Evolutionary conservation across 1,139 yeast genomes (phyloP), one percentile per base, ranked within the genome.

Genomic region (Debaryomyces psychrophilus): DNA sequence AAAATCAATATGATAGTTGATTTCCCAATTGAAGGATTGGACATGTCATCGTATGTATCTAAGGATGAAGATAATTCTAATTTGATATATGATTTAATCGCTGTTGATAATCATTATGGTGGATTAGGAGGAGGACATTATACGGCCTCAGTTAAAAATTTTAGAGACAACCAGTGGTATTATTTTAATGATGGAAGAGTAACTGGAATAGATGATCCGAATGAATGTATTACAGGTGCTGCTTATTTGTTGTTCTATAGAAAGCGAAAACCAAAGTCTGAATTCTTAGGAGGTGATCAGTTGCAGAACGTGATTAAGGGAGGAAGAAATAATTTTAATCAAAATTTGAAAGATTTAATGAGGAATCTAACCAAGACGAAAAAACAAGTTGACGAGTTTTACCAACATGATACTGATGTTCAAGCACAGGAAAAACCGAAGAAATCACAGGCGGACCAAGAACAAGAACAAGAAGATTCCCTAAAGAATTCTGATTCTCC

Each of bases 41-140:
- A 92, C 58, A 76, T 93, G 75, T 63, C 81, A 2, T 71, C 77
- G 18, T 81, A 82, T 55, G 76, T 87, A 9, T 69, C 69, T 9
- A 60, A 62, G 15, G 64, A 69, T 11, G 62, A 65, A 14, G 71
- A 66, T 15, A 66, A 66, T 9, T 69, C 68, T 5, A 68, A 67
- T 7, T 59, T 66, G 14, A 64, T 89, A 0, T 93, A 93, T 64
- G 99, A 93, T 62, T 72, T 93, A 55, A 77, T 89, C 58, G 98
- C 95, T 0, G 97, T 93, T 22, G 98, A 92, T 62, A 92, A 92
- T 63, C 99, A 93, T 62, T 92, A 77, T 62, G 99, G 99, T 46
- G 97, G 98, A 0, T 73, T 93, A 27, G 98, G 98, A 1, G 99
- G 99, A 6, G 99, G 99, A 2, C 99, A 93, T 68, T 93, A 93